phyloP scores from a whole-genome alignment of 1,284 basidiomycete species.

The Ceratobasidium sp. region DNA sequence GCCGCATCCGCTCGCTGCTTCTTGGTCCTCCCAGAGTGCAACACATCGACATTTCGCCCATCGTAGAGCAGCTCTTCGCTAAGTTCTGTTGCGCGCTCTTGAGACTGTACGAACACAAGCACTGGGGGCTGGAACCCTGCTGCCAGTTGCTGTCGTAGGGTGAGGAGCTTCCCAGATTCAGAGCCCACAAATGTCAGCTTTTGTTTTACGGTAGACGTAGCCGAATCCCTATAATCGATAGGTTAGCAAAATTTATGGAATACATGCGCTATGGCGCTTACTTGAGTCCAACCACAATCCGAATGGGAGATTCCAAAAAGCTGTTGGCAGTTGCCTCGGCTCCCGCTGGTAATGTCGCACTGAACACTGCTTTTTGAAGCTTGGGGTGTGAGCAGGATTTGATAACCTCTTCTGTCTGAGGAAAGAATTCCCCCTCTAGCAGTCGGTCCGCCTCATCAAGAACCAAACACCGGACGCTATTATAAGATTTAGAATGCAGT shows the following conservation, averaged over 20 bases:
- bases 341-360: conserved; percentile 91
- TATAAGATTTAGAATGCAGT: conserved; percentile 16
- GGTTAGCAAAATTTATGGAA: background rate
- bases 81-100: conserved; percentile 89
- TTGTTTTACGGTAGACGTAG: conserved; percentile 79
- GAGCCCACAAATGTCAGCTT: conserved; percentile 90
- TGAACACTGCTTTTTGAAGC: conserved; percentile 91
- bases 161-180: conserved; percentile 92
- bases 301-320: conserved; percentile 84
- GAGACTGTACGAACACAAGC: conserved; percentile 93
- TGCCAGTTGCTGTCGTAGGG: conserved; percentile 79
- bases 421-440: conserved; percentile 87
- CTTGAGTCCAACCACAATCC: conserved; percentile 95
- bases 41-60: conserved; percentile 87
- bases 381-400: conserved; percentile 78
- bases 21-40: conserved; percentile 89
- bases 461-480: conserved; percentile 82
- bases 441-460: conserved; percentile 94
- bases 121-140: conserved; percentile 92
- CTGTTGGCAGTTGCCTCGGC: conserved; percentile 88
- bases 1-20: conserved; percentile 89
- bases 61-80: conserved; percentile 88
- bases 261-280: conserved; percentile 55
- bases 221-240: conserved; percentile 71
- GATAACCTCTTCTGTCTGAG: conserved; percentile 90